Conservation (phyloP, 805 yeast species). For the Limtongia smithiae region DNA sequence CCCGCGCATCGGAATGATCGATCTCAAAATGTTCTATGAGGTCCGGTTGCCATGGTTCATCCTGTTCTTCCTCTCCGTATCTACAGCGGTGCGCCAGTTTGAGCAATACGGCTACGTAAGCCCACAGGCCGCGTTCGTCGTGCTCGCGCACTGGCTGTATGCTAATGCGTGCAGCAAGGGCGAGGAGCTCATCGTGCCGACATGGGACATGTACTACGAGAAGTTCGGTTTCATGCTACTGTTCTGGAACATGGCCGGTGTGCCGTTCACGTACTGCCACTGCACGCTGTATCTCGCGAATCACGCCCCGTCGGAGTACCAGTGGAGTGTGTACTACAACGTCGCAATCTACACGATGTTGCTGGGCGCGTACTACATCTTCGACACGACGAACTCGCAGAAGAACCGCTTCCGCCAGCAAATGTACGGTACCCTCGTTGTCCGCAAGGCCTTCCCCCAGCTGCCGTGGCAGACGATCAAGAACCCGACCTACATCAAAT, state of each 20-base stretch:
- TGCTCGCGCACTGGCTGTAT: constrained; percentile 87
- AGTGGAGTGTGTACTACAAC: constrained; percentile 64
- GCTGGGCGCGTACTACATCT: constrained; percentile 77
- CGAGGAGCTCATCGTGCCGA: constrained; percentile 93
- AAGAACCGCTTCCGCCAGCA: constrained; percentile 80
- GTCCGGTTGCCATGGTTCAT: constrained; percentile 97
- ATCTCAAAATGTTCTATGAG: constrained; percentile 95
- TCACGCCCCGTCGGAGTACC: constrained; percentile 81
- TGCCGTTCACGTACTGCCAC: constrained; percentile 96
- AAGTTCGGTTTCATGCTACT: constrained; percentile 98
- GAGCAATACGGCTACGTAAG: constrained; percentile 77
- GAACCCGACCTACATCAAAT: constrained; percentile 79
- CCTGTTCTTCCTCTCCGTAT: constrained; percentile 69
- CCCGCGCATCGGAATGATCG: constrained; percentile 90
- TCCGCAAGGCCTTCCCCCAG: constrained; percentile 90
- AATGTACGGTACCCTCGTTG: constrained; percentile 69
- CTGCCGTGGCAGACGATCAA: constrained; percentile 78
- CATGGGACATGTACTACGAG: constrained; percentile 99
- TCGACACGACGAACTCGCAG: constrained; percentile 93
- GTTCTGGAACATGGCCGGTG: constrained; percentile 99
- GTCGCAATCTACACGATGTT: constrained; percentile 53
- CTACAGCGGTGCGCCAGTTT: constrained; percentile 71
- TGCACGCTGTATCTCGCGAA: constrained; percentile 78
- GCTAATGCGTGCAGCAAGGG: constrained; percentile 98
- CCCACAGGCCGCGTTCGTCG: constrained; percentile 67